Percentiles rank a stretch among this genome's conserved stretches.
phyloP scores from a whole-genome alignment of 345 rosid genomes.

The Orychophragmus violaceus region DNA sequence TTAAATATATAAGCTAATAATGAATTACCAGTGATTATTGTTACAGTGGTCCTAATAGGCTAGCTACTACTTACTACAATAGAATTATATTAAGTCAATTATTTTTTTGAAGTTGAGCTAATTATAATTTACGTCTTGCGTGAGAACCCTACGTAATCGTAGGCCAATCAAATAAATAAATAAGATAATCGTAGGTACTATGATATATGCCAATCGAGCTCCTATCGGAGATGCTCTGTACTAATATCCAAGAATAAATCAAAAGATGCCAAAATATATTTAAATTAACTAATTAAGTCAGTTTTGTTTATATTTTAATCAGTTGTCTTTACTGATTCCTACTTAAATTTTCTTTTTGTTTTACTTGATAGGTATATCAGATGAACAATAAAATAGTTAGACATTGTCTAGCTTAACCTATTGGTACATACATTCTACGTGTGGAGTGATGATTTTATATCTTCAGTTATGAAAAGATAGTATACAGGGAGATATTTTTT shows the following conservation, averaged over 20 bases:
- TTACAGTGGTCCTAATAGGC: constrained; percentile 23
- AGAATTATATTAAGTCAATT: not conserved
- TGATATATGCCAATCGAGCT: constrained; percentile 9
- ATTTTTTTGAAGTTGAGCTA: not conserved
- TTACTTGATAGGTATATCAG: not conserved
- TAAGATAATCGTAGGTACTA: not conserved
- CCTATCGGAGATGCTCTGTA: constrained; percentile 16
- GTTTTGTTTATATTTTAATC: not conserved
- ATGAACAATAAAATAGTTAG: not conserved
- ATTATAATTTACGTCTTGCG: not conserved
- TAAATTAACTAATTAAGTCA: not conserved
- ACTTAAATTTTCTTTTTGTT: not conserved
- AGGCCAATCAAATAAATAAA: not conserved
- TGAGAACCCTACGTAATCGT: constrained; percentile 7
- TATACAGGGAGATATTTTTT: not conserved
- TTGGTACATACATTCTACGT: not conserved
- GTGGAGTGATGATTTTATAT: not conserved
- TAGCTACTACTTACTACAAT: not conserved
- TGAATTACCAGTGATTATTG: constrained; percentile 7
- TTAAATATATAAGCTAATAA: not conserved
- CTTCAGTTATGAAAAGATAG: not conserved
- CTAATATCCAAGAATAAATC: constrained; percentile 12
- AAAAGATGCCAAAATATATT: constrained; percentile 21
- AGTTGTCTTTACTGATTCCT: not conserved
- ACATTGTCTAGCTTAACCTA: not conserved